Conservation (phyloP, 2,329 filamentous ascomycete species). For the Apiospora malaysiana region DNA sequence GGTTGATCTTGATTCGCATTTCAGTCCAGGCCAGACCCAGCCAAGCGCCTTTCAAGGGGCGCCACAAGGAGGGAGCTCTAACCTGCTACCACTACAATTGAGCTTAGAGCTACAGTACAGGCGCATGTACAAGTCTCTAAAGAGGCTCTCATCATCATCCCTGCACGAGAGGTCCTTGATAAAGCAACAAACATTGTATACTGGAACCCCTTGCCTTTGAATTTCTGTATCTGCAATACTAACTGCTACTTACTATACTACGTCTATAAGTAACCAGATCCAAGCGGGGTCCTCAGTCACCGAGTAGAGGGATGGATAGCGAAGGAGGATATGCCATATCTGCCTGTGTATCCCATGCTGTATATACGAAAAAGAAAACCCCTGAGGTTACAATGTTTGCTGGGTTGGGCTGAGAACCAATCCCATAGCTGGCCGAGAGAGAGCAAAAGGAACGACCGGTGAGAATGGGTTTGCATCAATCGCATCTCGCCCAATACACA, state of each 20-base stretch:
- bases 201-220: no score
- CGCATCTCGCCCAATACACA: neutral
- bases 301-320: no score
- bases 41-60: neutral
- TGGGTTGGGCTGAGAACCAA: neutral
- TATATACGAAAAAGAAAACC: no score
- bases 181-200: no score
- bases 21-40: conserved; percentile 5
- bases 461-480: neutral
- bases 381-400: neutral
- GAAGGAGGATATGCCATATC: no score
- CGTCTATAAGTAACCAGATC: no score
- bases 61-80: conserved; percentile 7
- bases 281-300: no score
- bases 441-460: neutral
- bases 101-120: neutral
- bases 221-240: no score
- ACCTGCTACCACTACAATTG: neutral
- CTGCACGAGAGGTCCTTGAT: no score
- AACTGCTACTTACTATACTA: no score
- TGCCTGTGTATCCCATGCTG: no score
- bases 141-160: no score
- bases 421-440: neutral
- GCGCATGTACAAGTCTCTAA: neutral
- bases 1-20: conserved; percentile 16